phyloP scores from a whole-genome alignment of 495 filamentous ascomycete species.

The Aspergillus campestris region DNA sequence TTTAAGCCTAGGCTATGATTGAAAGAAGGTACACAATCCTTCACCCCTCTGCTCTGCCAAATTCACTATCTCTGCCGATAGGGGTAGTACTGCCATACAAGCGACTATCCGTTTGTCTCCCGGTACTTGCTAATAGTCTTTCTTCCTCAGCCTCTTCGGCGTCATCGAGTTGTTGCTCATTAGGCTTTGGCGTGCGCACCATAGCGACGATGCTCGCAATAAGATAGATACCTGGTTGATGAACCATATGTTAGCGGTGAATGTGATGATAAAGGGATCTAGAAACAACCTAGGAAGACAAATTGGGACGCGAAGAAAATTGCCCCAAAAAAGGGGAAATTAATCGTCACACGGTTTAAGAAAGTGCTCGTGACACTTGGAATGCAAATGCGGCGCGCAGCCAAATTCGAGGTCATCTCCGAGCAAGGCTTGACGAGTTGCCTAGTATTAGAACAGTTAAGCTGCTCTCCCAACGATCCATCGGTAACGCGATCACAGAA shows the following conservation, averaged over 20 bases:
- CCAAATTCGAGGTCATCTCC: slow-evolving; percentile 53
- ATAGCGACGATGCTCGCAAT: slow-evolving; percentile 66
- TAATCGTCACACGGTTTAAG: slow-evolving; percentile 85
- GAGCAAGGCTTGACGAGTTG: slow-evolving; percentile 73
- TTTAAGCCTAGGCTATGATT: no score
- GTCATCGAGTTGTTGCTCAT: slow-evolving; percentile 70
- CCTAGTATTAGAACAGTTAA: slow-evolving; percentile 68
- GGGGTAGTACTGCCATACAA: slow-evolving; percentile 79
- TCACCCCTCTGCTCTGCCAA: background rate
- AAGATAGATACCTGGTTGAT: slow-evolving; percentile 54
- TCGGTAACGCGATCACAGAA: slow-evolving; percentile 65
- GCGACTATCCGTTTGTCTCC: slow-evolving; percentile 69
- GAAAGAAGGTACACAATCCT: background rate
- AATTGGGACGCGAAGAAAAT: slow-evolving; percentile 95
- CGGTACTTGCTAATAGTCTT: slow-evolving; percentile 72
- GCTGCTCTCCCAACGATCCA: slow-evolving; percentile 46
- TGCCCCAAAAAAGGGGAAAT: slow-evolving; percentile 93
- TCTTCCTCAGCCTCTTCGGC: slow-evolving; percentile 94
- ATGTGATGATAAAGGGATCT: background rate
- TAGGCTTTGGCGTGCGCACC: slow-evolving; percentile 68
- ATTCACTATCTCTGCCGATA: slow-evolving; percentile 13
- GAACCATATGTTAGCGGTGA: slow-evolving; percentile 9
- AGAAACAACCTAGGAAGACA: slow-evolving; percentile 58
- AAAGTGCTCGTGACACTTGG: slow-evolving; percentile 86
- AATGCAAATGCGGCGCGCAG: slow-evolving; percentile 71